Conservation (phyloP, 257 asterid species). For the Solanum medicagineum region DNA sequence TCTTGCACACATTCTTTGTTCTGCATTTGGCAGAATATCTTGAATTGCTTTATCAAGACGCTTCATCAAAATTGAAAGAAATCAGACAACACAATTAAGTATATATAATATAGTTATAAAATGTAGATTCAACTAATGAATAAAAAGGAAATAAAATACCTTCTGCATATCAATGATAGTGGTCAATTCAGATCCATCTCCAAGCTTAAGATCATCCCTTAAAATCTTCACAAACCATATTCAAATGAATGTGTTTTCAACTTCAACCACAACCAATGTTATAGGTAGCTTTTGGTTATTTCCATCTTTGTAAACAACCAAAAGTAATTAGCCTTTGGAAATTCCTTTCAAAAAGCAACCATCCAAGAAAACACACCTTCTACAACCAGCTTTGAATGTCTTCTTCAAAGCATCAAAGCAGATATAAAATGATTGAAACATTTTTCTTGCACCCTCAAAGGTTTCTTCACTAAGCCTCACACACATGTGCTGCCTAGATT, state of each 20-base stretch:
- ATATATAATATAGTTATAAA: too few species aligned
- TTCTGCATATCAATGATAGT: neutral
- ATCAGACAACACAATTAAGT: too few species aligned
- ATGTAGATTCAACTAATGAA: too few species aligned
- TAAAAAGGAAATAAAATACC: neutral
- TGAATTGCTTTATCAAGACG: neutral
- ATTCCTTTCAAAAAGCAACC: neutral
- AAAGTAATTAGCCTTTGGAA: neutral
- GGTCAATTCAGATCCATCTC: neutral
- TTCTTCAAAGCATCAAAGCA: too few species aligned
- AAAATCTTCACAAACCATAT: neutral
- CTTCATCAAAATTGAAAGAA: neutral
- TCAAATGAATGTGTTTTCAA: neutral
- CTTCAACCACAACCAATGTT: neutral
- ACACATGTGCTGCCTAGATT: neutral
- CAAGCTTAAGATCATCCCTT: neutral
- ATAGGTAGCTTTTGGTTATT: neutral
- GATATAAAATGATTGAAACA: neutral
- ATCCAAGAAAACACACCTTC: neutral
- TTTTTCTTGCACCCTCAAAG: neutral
- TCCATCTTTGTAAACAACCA: neutral
- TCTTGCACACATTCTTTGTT: too few species aligned
- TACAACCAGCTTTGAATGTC: neutral
- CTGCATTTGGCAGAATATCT: neutral
- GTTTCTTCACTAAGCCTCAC: neutral